Percentiles rank a stretch among this genome's conserved stretches.
Evolutionary conservation across 331 rosid genomes (phyloP).

Genomic region (Dryas integrifolia): DNA sequence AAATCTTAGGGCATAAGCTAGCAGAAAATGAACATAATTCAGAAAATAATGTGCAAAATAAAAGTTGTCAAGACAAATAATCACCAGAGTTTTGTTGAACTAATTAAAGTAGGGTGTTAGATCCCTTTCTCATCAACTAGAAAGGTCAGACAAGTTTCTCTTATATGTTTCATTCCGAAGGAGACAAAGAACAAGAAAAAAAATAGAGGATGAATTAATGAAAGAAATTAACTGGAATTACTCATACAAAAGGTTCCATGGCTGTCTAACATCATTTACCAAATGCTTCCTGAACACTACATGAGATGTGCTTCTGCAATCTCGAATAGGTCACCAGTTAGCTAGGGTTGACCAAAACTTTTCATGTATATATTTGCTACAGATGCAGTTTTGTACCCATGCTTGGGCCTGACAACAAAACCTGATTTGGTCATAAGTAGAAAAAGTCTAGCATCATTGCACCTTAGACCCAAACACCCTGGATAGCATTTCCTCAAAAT

Average conservation of each 20-base stretch:
- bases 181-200: background rate
- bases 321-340: background rate
- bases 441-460: background rate
- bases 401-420: background rate
- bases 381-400: background rate
- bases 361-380: background rate
- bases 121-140: background rate
- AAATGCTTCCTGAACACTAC: background rate
- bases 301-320: background rate
- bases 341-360: background rate
- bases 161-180: background rate
- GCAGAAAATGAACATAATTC: slow-evolving; percentile 6
- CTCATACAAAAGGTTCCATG: background rate
- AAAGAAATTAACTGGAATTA: background rate
- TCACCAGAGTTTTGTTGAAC: background rate
- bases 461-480: background rate
- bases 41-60: background rate
- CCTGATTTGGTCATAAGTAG: background rate
- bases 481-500: background rate
- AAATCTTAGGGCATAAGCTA: background rate
- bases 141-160: background rate
- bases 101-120: background rate
- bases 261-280: background rate
- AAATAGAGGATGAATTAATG: too few relatives aligned
- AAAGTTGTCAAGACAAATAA: background rate